A percentile compares a stretch with the other conserved stretches of the same genome.
Evolutionary conservation across 768 basidiomycete species (phyloP).

Genomic region (Auricularia heimuer): DNA sequence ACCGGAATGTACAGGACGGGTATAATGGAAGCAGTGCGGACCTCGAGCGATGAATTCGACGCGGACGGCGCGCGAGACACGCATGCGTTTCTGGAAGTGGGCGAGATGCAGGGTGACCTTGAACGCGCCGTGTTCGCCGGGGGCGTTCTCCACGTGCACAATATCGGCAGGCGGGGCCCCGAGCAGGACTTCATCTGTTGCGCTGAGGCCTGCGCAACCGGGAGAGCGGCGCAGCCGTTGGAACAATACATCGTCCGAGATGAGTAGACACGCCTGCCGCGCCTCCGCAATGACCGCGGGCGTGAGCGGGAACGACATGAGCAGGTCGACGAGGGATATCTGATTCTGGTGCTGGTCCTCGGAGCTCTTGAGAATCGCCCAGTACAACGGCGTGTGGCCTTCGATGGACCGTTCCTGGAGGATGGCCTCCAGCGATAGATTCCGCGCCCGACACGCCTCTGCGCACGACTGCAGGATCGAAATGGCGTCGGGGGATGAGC

Average conservation of each 20-base stretch:
- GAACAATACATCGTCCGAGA: constrained; percentile 51
- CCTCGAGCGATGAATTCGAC: constrained; percentile 60
- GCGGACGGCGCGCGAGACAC: constrained; percentile 40
- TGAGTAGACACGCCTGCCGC: constrained; percentile 55
- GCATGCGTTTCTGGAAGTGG: constrained; percentile 56
- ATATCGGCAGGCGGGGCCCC: constrained; percentile 41
- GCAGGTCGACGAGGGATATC: constrained; percentile 37
- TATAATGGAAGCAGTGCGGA: constrained; percentile 11
- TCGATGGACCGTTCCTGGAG: constrained; percentile 55
- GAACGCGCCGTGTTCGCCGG: constrained; percentile 9
- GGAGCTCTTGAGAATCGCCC: constrained; percentile 58
- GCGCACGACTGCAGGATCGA: constrained; percentile 54
- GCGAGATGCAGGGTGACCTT: constrained; percentile 37
- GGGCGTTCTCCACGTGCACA: constrained; percentile 43
- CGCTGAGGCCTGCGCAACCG: constrained; percentile 42
- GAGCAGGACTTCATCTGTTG: constrained; percentile 39
- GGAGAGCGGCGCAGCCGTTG: constrained; percentile 44
- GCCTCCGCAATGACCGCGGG: constrained; percentile 45
- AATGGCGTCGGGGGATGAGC: constrained; percentile 14
- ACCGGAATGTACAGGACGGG: neutral
- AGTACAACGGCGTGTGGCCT: constrained; percentile 57
- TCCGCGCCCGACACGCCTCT: constrained; percentile 44
- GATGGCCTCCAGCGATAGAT: constrained; percentile 40
- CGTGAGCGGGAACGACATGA: constrained; percentile 40
- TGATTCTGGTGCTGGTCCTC: constrained; percentile 13